A percentile compares a stretch with the other conserved stretches of the same genome.
Conservation (phyloP, 371 early-diverging fungal species). For the Mortierella sp. region DNA sequence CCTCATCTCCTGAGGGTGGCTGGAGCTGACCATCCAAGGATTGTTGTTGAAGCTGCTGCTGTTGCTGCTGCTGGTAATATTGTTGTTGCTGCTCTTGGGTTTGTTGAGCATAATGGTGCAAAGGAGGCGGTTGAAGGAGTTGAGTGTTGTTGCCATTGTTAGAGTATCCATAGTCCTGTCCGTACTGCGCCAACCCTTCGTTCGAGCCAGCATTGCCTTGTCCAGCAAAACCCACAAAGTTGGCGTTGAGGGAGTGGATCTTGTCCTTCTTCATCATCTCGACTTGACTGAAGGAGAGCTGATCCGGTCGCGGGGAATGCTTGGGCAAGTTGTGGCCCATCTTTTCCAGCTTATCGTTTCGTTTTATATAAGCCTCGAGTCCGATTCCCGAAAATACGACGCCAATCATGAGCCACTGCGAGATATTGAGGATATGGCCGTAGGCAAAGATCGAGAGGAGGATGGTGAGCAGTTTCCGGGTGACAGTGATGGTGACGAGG, state of each 20-base stretch:
- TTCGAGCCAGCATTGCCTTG: conserved; percentile 16
- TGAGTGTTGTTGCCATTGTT: conserved; percentile 43
- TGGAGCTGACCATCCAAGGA: conserved; percentile 21
- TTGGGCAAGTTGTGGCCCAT: conserved; percentile 48
- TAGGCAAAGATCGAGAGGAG: conserved; percentile 93
- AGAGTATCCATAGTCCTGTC: conserved; percentile 35
- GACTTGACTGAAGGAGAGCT: conserved; percentile 51
- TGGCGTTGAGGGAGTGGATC: conserved; percentile 36
- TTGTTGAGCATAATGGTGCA: conserved; percentile 10
- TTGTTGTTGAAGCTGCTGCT: conserved; percentile 17
- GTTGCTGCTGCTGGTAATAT: neutral
- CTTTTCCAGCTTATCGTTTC: conserved; percentile 54
- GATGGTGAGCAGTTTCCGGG: conserved; percentile 97
- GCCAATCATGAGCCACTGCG: conserved; percentile 91
- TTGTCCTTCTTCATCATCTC: conserved; percentile 59
- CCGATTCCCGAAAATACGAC: conserved; percentile 91
- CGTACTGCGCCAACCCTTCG: conserved; percentile 36
- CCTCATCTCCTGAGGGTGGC: neutral
- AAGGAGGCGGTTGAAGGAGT: conserved; percentile 24
- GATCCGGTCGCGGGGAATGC: conserved; percentile 49
- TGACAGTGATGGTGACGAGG: conserved; percentile 96
- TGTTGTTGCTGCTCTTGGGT: neutral
- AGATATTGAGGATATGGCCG: conserved; percentile 78
- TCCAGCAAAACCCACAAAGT: conserved; percentile 50
- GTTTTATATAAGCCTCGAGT: conserved; percentile 82